Percentiles rank a stretch among this genome's conserved stretches.
These are phyloP conservation scores for Penicillium subrubescens DNA, from an alignment of 495 filamentous ascomycete species.

Conservation along the genomic window DNA sequence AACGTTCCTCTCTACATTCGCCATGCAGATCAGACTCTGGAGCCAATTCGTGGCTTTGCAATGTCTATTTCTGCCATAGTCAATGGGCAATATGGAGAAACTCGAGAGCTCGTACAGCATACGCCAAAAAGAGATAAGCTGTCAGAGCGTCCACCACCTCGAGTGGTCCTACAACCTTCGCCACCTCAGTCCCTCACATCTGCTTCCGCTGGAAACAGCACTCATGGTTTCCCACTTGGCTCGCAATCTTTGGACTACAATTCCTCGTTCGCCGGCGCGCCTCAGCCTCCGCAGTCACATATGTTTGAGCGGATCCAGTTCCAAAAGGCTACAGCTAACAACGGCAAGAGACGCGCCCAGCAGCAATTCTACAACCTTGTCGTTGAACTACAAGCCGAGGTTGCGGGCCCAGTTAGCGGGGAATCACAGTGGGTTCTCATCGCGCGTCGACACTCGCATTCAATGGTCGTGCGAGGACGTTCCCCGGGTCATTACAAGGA, in stretches of 20 bases:
- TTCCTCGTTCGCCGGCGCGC: slow-evolving; percentile 33
- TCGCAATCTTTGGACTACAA: slow-evolving; percentile 48
- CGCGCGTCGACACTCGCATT: slow-evolving; percentile 74
- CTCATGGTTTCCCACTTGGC: slow-evolving; percentile 32
- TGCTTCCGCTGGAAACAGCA: slow-evolving; percentile 26
- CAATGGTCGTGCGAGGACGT: slow-evolving; percentile 91
- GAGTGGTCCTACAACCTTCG: slow-evolving; percentile 68
- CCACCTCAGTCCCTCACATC: slow-evolving; percentile 52
- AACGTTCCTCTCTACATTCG: slow-evolving; percentile 50
- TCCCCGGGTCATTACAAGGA: slow-evolving; percentile 93
- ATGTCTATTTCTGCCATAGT: slow-evolving; percentile 88
- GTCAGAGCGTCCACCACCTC: slow-evolving; percentile 75
- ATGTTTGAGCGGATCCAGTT: slow-evolving; percentile 96
- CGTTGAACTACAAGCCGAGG: slow-evolving; percentile 83
- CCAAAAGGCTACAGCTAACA: slow-evolving; percentile 94
- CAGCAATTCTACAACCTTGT: slow-evolving; percentile 95
- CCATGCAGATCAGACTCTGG: slow-evolving; percentile 53
- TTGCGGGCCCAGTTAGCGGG: slow-evolving; percentile 44
- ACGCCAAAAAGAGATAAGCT: slow-evolving; percentile 95
- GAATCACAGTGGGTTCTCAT: slow-evolving; percentile 70
- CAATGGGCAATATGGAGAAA: slow-evolving; percentile 73
- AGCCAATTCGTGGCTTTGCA: slow-evolving; percentile 65
- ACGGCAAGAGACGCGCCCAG: slow-evolving; percentile 86
- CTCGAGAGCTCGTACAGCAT: slow-evolving; percentile 88
- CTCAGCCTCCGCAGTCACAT: slow-evolving; percentile 47